Evolutionary conservation across 2,329 filamentous ascomycete species (phyloP).

Genomic region (Microcyclospora tardicrescens): DNA sequence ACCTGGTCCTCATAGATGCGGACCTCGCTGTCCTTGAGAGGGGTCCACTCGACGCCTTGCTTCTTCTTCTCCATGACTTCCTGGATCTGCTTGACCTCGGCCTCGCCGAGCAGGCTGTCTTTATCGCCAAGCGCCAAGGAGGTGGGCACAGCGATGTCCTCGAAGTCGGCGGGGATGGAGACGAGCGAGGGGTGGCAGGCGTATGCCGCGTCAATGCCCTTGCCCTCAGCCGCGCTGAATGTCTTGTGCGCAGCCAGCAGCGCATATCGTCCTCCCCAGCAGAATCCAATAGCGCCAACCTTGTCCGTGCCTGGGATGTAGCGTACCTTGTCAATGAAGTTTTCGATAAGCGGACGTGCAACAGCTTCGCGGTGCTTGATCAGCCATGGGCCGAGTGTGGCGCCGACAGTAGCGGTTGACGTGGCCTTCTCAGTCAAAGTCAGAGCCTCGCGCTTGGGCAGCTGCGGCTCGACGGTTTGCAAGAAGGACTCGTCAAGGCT

Average conservation of each 20-base stretch:
- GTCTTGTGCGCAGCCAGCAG: slow-evolving; percentile 21
- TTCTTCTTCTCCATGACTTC: slow-evolving; percentile 14
- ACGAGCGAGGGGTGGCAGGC: slow-evolving; percentile 27
- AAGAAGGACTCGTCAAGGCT: slow-evolving; percentile 28
- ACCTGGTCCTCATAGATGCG: slow-evolving; percentile 23
- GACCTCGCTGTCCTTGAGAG: slow-evolving; percentile 21
- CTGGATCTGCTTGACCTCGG: slow-evolving; percentile 16
- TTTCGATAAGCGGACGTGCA: slow-evolving; percentile 30
- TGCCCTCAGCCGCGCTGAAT: slow-evolving; percentile 21
- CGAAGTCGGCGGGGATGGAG: slow-evolving; percentile 23
- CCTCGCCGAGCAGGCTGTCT: slow-evolving; percentile 8
- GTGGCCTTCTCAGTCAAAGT: slow-evolving; percentile 28
- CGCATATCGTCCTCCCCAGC: slow-evolving; percentile 27
- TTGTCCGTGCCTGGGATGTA: slow-evolving; percentile 29
- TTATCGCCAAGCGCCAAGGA: slow-evolving; percentile 23
- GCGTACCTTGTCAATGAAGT: slow-evolving; percentile 29
- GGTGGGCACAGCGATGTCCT: slow-evolving; percentile 19
- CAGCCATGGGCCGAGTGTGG: slow-evolving; percentile 32
- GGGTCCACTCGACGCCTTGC: slow-evolving; percentile 17
- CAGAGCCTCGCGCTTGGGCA: slow-evolving; percentile 26
- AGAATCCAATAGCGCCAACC: slow-evolving; percentile 26
- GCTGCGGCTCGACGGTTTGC: slow-evolving; percentile 30
- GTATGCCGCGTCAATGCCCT: slow-evolving; percentile 27
- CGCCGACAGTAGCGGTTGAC: slow-evolving; percentile 27
- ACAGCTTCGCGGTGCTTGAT: slow-evolving; percentile 31